phyloP scores from a whole-genome alignment of 1,139 yeast species.

The Saccharomyces pastorianus region DNA sequence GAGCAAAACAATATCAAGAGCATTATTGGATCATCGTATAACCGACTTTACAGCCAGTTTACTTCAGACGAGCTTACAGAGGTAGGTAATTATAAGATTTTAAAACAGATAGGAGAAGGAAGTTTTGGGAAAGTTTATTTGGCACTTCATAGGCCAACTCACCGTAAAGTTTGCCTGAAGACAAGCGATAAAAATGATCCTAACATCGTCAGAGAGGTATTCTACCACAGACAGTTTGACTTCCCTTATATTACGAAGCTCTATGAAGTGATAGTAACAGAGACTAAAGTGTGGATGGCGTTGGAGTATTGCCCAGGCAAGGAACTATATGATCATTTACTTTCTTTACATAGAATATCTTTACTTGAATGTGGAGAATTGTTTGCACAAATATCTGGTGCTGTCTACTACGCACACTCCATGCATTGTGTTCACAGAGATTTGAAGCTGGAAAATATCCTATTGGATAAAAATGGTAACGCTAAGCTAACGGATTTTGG shows the following conservation, averaged over 20 bases:
- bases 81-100: conserved; percentile 70
- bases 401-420: conserved; percentile 77
- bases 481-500: conserved; percentile 89
- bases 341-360: conserved; percentile 47
- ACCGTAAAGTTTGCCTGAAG: conserved; percentile 73
- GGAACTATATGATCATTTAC: conserved; percentile 70
- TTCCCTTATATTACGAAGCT: conserved; percentile 80
- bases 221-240: conserved; percentile 74
- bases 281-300: conserved; percentile 74
- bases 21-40: conserved; percentile 52
- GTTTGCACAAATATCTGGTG: conserved; percentile 73
- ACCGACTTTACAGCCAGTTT: conserved; percentile 50
- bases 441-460: conserved; percentile 75
- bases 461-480: conserved; percentile 60
- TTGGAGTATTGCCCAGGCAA: conserved; percentile 87
- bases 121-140: conserved; percentile 87
- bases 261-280: conserved; percentile 80
- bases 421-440: conserved; percentile 84
- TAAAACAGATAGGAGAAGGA: conserved; percentile 76
- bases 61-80: conserved; percentile 46
- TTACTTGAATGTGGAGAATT: conserved; percentile 48
- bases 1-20: conserved; percentile 30
- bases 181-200: conserved; percentile 79
- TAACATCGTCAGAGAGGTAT: conserved; percentile 85
- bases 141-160: conserved; percentile 68